Evolutionary conservation across 75 land plant species (phyloP), one percentile per base, ranked within the genome.

Genomic region (Picea glauca): DNA sequence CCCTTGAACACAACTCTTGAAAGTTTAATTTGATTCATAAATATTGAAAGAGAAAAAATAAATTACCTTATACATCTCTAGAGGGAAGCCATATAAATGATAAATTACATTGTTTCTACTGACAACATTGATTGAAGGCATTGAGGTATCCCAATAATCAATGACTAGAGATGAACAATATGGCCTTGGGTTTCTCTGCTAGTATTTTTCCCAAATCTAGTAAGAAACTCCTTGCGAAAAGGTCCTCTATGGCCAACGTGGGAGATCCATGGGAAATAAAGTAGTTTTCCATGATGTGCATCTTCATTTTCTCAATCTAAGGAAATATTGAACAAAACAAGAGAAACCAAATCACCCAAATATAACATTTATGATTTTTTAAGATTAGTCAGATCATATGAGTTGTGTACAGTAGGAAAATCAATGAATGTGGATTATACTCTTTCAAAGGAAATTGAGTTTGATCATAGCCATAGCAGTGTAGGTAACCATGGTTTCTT

Each of bases 181-280:
- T 91, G 21, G 94, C 85, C 59, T 85, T 90, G 46, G 98, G 98
- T 79, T 77, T 86, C 59, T 76, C 72, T 33, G 74, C 17, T 12
- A 76, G 65, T 5, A 77, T 58, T 72, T 76, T 76, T 30, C 78
- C 79, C 82, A 84, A 90, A 1, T 87, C 35, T 70, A 85, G 31
- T 33, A 93, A 60, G 80, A 95, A 95, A 33, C 62, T 70, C 77
- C 98, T 83, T n/a, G 88, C 89, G 76, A 87, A 88, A 18, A 78
- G 15, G 38, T 87, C 82, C 20, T 91, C 93, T 54, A 93, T 80
- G 13, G 90, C 77, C 70, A 93, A 78, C 83, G 83, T 88, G 57
- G 94, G 98, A 12, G 92, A 88, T 13, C 96, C 98, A 77, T 95
- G 98, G 1, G 96, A 93, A 33, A 95, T 84, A 90, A 78, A 95